These are phyloP conservation scores for Emericellopsis atlantica DNA, from an alignment of 2,329 filamentous ascomycete genomes.

Conservation along the genomic window DNA sequence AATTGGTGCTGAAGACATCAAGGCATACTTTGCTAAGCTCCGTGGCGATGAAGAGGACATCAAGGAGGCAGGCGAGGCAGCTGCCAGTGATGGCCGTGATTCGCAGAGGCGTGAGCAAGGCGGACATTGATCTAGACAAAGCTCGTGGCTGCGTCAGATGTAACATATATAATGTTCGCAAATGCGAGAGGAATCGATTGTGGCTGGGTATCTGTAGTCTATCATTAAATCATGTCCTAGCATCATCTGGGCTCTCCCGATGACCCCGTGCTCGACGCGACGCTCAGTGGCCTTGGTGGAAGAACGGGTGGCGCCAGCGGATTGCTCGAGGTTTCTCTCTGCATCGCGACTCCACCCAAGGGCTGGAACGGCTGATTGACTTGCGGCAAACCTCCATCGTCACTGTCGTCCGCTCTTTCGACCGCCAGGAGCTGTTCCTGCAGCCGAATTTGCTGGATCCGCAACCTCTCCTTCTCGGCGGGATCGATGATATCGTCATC, in stretches of 20 bases:
- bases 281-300: constrained; percentile 22
- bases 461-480: constrained; percentile 43
- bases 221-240: not conserved
- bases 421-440: constrained; percentile 19
- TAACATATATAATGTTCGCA: not conserved
- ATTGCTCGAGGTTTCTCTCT: constrained; percentile 17
- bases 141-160: not conserved
- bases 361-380: constrained; percentile 10
- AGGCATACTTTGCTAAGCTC: constrained; percentile 88
- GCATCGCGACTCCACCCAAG: constrained; percentile 20
- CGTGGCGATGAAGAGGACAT: constrained; percentile 75
- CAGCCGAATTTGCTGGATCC: constrained; percentile 27
- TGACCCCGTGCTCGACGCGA: constrained; percentile 28
- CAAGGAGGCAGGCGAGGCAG: constrained; percentile 44
- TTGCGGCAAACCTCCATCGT: constrained; percentile 12
- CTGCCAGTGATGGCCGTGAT: constrained; percentile 19
- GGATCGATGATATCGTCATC: constrained; percentile 53
- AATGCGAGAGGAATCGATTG: too few relatives aligned
- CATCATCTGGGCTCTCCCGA: constrained; percentile 18
- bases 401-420: constrained; percentile 18
- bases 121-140: constrained; percentile 26
- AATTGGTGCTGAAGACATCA: constrained; percentile 91
- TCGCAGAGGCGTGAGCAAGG: constrained; percentile 31
- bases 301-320: constrained; percentile 14
- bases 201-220: not conserved